phyloP scores from a whole-genome alignment of 305 asterid species.

The Fraxinus nigra region DNA sequence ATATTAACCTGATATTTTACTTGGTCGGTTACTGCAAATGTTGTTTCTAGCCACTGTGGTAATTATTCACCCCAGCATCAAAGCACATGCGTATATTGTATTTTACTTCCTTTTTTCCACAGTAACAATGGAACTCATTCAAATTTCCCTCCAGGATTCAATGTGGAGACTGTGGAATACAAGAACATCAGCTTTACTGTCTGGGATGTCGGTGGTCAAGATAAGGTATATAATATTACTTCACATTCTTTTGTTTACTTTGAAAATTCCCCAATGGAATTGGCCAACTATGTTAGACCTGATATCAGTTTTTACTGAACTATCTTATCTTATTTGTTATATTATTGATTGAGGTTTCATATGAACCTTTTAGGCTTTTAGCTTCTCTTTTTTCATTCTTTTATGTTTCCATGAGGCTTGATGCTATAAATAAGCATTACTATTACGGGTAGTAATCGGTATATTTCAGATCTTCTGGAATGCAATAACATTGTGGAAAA shows the following conservation, averaged over 20 bases:
- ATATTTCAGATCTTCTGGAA: neutral
- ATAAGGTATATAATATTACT: constrained; percentile 51
- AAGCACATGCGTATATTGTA: neutral
- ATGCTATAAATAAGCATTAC: neutral
- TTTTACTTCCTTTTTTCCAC: neutral
- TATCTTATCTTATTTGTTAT: neutral
- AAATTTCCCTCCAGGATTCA: constrained; percentile 52
- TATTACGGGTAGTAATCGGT: neutral
- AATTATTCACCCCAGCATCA: neutral
- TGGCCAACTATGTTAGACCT: neutral
- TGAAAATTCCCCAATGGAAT: neutral
- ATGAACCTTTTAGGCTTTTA: neutral
- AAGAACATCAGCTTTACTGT: constrained; percentile 91
- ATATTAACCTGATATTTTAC: neutral
- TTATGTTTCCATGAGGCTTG: neutral
- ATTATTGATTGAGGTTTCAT: neutral
- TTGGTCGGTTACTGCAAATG: neutral
- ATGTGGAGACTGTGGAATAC: constrained; percentile 68
- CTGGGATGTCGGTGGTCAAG: constrained; percentile 90
- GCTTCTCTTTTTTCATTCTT: neutral
- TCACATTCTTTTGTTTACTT: neutral
- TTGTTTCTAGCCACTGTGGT: neutral
- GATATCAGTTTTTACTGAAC: neutral
- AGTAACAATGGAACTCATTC: constrained; percentile 3
- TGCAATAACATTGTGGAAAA: neutral